Conservation (phyloP, 1,284 basidiomycete genomes). For the Cutaneotrichosporon sp. region DNA sequence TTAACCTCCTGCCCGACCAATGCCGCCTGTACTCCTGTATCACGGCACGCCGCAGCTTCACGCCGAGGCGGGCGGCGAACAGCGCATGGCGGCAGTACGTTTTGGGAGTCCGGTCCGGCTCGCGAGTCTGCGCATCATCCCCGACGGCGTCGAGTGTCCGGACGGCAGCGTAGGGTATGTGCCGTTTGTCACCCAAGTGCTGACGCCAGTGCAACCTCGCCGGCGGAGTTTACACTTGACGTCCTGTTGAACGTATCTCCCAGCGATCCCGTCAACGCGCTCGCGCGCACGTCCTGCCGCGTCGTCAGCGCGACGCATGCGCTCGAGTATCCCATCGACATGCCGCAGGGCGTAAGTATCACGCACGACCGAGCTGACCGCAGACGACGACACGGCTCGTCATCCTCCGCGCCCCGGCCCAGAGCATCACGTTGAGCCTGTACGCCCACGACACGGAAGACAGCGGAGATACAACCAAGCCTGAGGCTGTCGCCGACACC, state of each 20-base stretch:
- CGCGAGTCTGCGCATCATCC: conserved; percentile 4
- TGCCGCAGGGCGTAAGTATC: conserved; percentile 9
- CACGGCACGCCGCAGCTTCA: conserved; percentile 13
- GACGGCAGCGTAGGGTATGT: conserved; percentile 11
- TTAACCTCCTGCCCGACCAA: too few species aligned
- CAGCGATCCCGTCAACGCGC: conserved; percentile 10
- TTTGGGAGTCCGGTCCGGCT: conserved; percentile 10
- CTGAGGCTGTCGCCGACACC: background rate
- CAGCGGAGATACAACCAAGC: background rate
- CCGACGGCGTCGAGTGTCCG: conserved; percentile 3
- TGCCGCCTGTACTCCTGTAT: conserved; percentile 5
- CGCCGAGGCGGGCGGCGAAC: background rate
- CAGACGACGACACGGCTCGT: conserved; percentile 14
- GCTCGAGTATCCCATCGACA: conserved; percentile 9
- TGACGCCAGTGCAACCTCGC: conserved; percentile 8
- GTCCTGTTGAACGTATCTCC: conserved; percentile 10
- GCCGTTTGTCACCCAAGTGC: background rate
- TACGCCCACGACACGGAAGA: conserved; percentile 4
- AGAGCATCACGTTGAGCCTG: conserved; percentile 8
- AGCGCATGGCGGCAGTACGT: conserved; percentile 5
- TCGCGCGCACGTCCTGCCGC: background rate
- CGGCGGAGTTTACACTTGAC: conserved; percentile 9
- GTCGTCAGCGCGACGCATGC: conserved; percentile 4
- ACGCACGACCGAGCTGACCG: background rate
- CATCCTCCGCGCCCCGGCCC: conserved; percentile 7